Percentiles rank a stretch among this genome's conserved stretches.
These are phyloP conservation scores for Rhodotorula sp. DNA, from an alignment of 1,284 basidiomycete species.

Conservation along the genomic window DNA sequence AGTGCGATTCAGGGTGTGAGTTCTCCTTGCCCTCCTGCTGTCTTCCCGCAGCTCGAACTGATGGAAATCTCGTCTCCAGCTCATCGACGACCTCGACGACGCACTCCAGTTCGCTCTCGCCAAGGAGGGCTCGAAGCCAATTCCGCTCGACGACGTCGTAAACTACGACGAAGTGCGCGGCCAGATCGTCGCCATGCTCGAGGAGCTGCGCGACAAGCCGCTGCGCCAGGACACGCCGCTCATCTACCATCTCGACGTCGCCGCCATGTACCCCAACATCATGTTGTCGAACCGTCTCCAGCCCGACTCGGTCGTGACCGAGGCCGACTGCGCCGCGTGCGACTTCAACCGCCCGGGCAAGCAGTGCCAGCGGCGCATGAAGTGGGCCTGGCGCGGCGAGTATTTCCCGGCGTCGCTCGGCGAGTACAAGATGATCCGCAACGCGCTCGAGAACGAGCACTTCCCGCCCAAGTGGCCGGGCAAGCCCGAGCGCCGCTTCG, in stretches of 20 bases:
- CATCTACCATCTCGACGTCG: conserved; percentile 98
- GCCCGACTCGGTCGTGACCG: conserved; percentile 96
- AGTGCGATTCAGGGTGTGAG: conserved; percentile 77
- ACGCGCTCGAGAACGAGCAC: conserved; percentile 89
- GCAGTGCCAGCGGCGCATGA: conserved; percentile 86
- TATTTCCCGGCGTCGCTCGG: conserved; percentile 97
- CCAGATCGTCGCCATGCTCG: conserved; percentile 75
- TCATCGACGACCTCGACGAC: conserved; percentile 91
- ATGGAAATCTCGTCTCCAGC: conserved; percentile 55
- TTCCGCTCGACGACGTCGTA: conserved; percentile 77
- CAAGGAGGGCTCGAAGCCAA: conserved; percentile 72
- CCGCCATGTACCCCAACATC: conserved; percentile 99
- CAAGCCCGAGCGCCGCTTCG: conserved; percentile 74
- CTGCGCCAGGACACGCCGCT: conserved; percentile 85
- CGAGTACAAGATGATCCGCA: conserved; percentile 99
- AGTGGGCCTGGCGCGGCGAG: conserved; percentile 99
- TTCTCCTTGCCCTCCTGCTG: neutral
- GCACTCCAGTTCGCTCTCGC: conserved; percentile 86
- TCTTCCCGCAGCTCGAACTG: neutral
- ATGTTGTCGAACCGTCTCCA: conserved; percentile 99
- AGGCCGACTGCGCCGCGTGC: conserved; percentile 95
- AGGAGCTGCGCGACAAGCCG: conserved; percentile 88
- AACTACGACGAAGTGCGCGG: conserved; percentile 93
- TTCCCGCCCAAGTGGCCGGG: conserved; percentile 82
- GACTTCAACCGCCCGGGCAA: conserved; percentile 98